Evolutionary conservation across 225 moss, liverwort and hornwort genomes (phyloP).

Genomic region (Thuidium tamariscinum): DNA sequence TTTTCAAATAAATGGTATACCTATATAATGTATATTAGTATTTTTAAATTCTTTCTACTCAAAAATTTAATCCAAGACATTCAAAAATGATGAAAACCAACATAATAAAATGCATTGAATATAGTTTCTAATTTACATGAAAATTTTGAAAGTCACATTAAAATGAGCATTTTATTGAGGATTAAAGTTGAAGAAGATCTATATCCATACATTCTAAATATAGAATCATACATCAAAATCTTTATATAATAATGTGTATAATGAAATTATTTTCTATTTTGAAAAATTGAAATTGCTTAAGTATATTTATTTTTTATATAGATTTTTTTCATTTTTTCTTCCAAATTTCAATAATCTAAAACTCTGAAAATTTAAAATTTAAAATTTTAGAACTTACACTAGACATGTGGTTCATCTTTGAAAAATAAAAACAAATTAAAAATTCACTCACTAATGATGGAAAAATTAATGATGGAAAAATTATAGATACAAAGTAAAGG

Average conservation of each 20-base stretch:
- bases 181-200: background rate
- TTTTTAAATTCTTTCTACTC: rapidly evolving
- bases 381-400: background rate
- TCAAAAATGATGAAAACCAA: background rate
- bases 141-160: background rate
- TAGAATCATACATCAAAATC: background rate
- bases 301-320: background rate
- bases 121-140: rapidly evolving
- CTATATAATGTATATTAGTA: rapidly evolving
- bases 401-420: background rate
- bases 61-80: background rate
- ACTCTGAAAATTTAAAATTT: background rate
- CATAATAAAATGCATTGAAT: background rate
- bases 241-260: background rate
- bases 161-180: background rate
- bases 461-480: background rate
- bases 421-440: background rate
- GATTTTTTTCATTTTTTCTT: no score
- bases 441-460: rapidly evolving
- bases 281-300: no score
- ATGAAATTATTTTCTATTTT: background rate
- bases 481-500: rapidly evolving
- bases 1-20: background rate
- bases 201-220: background rate
- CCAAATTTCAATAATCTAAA: rapidly evolving